Percentiles rank a stretch among this genome's conserved stretches.
These are phyloP conservation scores for Cladorrhinum samala DNA, from an alignment of 495 filamentous ascomycete genomes.

Conservation along the genomic window DNA sequence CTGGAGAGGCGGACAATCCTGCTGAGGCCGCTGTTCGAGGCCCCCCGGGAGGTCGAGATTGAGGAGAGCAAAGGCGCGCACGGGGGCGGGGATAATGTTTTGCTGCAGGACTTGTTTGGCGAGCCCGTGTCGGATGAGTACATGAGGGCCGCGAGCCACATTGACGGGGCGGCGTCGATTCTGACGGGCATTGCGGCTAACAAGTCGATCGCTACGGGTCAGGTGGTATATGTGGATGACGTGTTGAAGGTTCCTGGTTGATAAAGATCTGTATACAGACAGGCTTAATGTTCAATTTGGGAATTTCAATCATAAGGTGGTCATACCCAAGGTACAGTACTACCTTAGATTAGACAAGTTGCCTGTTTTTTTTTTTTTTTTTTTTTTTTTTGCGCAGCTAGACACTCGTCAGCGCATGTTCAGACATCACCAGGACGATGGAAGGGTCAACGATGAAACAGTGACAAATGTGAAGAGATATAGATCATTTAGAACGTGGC, in stretches of 20 bases:
- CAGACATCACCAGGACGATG: too few species aligned
- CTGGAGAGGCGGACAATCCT: slow-evolving; percentile 33
- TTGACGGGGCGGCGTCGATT: slow-evolving; percentile 52
- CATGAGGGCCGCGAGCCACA: slow-evolving; percentile 40
- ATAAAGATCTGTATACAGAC: too few species aligned
- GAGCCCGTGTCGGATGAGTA: slow-evolving; percentile 37
- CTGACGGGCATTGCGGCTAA: slow-evolving; percentile 54
- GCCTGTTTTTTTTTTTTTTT: too few species aligned
- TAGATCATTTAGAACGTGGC: too few species aligned
- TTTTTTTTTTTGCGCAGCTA: too few species aligned
- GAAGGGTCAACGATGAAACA: too few species aligned
- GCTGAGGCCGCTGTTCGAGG: slow-evolving; percentile 38
- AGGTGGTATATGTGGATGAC: slow-evolving; percentile 43
- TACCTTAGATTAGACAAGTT: too few species aligned
- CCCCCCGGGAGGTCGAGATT: slow-evolving; percentile 39
- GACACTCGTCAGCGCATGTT: too few species aligned
- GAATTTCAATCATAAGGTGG: too few species aligned
- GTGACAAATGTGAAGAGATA: too few species aligned
- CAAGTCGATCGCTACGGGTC: slow-evolving; percentile 47
- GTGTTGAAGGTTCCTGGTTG: slow-evolving; percentile 34
- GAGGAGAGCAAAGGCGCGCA: slow-evolving; percentile 34
- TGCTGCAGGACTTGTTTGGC: slow-evolving; percentile 42
- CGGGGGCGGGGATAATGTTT: slow-evolving; percentile 40
- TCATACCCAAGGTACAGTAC: too few species aligned
- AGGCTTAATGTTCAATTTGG: too few species aligned